phyloP scores from a whole-genome alignment of 2,329 filamentous ascomycete species.

The Fusarium sp. region DNA sequence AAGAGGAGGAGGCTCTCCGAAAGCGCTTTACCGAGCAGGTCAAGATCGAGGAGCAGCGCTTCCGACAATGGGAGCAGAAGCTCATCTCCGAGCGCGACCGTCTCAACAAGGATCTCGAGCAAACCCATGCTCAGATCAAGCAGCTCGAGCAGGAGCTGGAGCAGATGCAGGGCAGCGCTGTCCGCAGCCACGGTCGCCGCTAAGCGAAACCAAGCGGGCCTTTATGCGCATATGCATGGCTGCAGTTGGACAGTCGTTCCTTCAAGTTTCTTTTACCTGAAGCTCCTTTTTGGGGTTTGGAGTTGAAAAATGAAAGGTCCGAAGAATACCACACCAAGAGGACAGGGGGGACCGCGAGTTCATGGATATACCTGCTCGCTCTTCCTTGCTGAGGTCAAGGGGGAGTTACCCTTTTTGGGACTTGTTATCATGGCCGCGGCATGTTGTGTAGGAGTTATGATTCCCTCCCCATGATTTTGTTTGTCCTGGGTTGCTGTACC shows the following conservation, averaged over 20 bases:
- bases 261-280: conserved; percentile 44
- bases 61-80: conserved; percentile 99
- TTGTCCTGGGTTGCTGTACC: conserved; percentile 39
- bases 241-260: conserved; percentile 45
- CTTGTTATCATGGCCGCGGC: conserved; percentile 35
- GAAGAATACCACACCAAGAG: conserved; percentile 47
- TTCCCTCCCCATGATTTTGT: conserved; percentile 40
- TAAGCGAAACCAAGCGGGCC: conserved; percentile 58
- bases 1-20: conserved; percentile 97
- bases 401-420: conserved; percentile 27
- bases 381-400: conserved; percentile 26
- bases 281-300: conserved; percentile 48
- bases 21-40: conserved; percentile 99
- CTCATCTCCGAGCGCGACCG: conserved; percentile 98
- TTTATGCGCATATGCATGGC: conserved; percentile 40
- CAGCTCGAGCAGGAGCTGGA: conserved; percentile 93
- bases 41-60: conserved; percentile 99
- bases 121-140: conserved; percentile 95
- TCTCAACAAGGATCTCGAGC: conserved; percentile 99
- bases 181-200: conserved; percentile 92
- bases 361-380: conserved; percentile 47
- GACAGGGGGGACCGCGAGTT: conserved; percentile 38
- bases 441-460: conserved; percentile 44
- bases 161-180: conserved; percentile 87
- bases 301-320: conserved; percentile 50